Base-by-base conservation (phyloP, 2,329 filamentous ascomycete genomes). In the Aotearoamyces nothofagi region DNA sequence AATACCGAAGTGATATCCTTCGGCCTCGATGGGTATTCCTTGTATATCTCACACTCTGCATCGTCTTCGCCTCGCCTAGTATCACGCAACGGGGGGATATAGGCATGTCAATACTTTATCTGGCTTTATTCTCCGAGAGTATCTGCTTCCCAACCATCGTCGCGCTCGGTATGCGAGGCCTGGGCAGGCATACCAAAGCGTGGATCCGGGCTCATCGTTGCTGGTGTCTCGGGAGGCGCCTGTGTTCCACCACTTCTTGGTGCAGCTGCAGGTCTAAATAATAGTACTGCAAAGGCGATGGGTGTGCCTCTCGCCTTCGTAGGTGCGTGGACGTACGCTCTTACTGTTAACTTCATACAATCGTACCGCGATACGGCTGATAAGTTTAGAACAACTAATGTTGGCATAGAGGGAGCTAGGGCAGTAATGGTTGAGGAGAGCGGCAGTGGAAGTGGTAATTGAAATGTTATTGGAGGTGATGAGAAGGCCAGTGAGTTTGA, bases 141-240 rank as follows among this genome's bases (percentile, higher is more conserved):
- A 61, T 63, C 42, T 58, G 56, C 41, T 68, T 68, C 48, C 61
- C 63, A 0, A 63, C 61, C 10, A 66, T 66, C 35, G 57, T 66
- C 4, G 60, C 61, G 1, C 50, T 66, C 2, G 58, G 59, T 0
- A 64, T 67, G 50, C 53, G 62, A 14, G 63, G 61, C 2, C 45
- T 67, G 1, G 62, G 63, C 4, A 57, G 57, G 30, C 56, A 66
- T 45, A 60, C 55, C 5, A 67, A 67, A 44, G 26, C 49, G 51
- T 15, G 62, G 61, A 4, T 55, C 55, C 2, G 57, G 58, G 1
- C 57, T 56, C 35, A 61, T 66, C 27, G 53, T 66, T 1, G 61
- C 50, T 1, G 58, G 57, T 25, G 60, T 66, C 0, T 47, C 47
- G n/a, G 62, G 62, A 5, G 61, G 60, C 17, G 60, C 59, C 4